These are phyloP conservation scores for Yarrowia sp. DNA, from an alignment of 805 yeast species.

Conservation along the genomic window DNA sequence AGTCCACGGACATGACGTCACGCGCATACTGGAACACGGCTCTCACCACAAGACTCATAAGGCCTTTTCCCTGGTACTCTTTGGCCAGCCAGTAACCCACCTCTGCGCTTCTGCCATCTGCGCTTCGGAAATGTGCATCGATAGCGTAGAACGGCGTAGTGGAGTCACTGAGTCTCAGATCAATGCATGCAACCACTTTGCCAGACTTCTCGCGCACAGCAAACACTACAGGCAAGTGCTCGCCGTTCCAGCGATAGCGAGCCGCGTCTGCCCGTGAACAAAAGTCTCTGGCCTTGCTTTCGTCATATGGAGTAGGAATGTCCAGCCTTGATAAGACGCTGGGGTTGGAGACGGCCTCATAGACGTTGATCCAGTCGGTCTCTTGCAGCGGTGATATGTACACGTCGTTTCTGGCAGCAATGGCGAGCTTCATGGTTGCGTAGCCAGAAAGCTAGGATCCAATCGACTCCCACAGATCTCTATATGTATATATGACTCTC, in stretches of 20 bases:
- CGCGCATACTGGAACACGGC: slow-evolving; percentile 12
- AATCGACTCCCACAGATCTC: background rate
- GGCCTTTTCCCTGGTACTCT: slow-evolving; percentile 1
- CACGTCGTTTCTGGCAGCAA: background rate
- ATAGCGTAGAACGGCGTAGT: background rate
- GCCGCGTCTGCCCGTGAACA: slow-evolving; percentile 6
- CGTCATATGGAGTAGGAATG: slow-evolving; percentile 26
- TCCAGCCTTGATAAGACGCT: background rate
- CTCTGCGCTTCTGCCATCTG: slow-evolving; percentile 1
- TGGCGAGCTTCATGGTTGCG: background rate
- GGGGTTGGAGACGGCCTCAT: slow-evolving; percentile 31
- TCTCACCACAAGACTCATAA: slow-evolving; percentile 1
- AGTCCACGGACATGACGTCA: slow-evolving; percentile 11
- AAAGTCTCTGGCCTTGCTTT: slow-evolving; percentile 18
- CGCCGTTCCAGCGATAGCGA: background rate
- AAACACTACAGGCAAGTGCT: slow-evolving; percentile 21
- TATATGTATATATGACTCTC: slow-evolving; percentile 26
- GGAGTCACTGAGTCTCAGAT: slow-evolving; percentile 14
- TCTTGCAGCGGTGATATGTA: background rate
- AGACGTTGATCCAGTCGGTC: background rate
- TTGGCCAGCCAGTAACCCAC: slow-evolving; percentile 36
- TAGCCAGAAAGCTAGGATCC: no score
- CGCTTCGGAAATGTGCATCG: background rate
- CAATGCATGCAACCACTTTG: slow-evolving; percentile 7
- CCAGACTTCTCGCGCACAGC: slow-evolving; percentile 15